phyloP scores from a whole-genome alignment of 331 rosid species.

The Malus hybrid region DNA sequence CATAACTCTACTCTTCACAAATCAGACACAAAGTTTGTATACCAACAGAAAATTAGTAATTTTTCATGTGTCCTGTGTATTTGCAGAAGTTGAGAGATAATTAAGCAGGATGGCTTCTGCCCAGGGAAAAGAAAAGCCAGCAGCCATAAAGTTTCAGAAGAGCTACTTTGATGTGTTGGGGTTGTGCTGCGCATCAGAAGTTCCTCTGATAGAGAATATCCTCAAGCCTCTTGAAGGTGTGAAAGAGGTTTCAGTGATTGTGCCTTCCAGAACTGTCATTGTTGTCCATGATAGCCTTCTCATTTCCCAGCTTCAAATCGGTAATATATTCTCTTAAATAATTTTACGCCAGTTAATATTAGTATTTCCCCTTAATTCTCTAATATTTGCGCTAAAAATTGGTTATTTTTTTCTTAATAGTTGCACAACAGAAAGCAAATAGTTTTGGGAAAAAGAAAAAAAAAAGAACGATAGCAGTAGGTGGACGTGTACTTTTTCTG shows the following conservation, averaged over 20 bases:
- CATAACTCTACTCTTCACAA: background rate
- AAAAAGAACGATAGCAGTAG: background rate
- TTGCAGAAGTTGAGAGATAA: background rate
- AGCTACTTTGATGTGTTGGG: constrained; percentile 92
- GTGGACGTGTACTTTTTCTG: background rate
- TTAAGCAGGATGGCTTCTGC: constrained; percentile 18
- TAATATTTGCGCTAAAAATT: background rate
- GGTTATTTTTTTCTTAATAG: background rate
- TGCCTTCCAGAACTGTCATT: constrained; percentile 70
- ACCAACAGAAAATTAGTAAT: background rate
- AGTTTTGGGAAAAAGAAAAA: background rate
- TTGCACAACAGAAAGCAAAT: background rate
- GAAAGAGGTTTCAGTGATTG: constrained; percentile 61
- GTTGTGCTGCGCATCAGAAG: constrained; percentile 81
- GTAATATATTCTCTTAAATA: constrained; percentile 24
- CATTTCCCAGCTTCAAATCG: constrained; percentile 76
- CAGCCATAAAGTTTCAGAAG: constrained; percentile 41
- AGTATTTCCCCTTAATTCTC: background rate
- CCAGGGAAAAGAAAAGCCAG: constrained; percentile 10
- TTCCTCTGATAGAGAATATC: constrained; percentile 60
- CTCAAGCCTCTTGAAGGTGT: constrained; percentile 60
- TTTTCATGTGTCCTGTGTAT: background rate
- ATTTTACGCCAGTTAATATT: background rate
- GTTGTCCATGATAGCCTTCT: constrained; percentile 60
- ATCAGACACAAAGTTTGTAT: background rate